These are phyloP conservation scores for Colletotrichum acutatum DNA, from an alignment of 2,329 filamentous ascomycete genomes.

Conservation along the genomic window DNA sequence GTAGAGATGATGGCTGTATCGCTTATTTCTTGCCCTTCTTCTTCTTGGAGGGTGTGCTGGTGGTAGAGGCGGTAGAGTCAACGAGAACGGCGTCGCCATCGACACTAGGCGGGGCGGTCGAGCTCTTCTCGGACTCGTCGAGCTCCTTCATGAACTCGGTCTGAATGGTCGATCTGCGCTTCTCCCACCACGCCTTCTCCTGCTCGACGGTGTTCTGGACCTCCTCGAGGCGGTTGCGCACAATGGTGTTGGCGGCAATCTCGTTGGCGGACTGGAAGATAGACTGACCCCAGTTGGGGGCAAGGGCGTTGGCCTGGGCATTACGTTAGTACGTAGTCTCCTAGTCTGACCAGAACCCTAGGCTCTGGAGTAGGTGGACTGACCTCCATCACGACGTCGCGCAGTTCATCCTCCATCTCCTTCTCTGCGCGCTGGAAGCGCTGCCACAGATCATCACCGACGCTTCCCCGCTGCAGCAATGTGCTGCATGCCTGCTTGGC, in stretches of 20 bases:
- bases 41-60: slow-evolving; percentile 61
- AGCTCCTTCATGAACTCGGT: slow-evolving; percentile 87
- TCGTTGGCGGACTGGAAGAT: slow-evolving; percentile 99
- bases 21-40: slow-evolving; percentile 74
- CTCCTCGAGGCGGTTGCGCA: slow-evolving; percentile 80
- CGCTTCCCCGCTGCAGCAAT: slow-evolving; percentile 87
- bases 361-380: slow-evolving; percentile 37
- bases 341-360: not conserved
- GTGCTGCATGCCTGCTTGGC: slow-evolving; percentile 89
- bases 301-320: slow-evolving; percentile 85
- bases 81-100: slow-evolving; percentile 85
- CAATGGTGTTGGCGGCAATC: slow-evolving; percentile 84
- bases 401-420: slow-evolving; percentile 95
- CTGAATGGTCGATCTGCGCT: slow-evolving; percentile 78
- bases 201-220: slow-evolving; percentile 76
- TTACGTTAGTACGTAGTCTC: not conserved
- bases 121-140: slow-evolving; percentile 67
- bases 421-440: slow-evolving; percentile 92
- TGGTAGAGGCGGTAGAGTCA: slow-evolving; percentile 59
- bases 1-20: not conserved
- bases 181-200: slow-evolving; percentile 95
- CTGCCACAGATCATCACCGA: slow-evolving; percentile 96
- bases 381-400: slow-evolving; percentile 94
- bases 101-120: slow-evolving; percentile 63
- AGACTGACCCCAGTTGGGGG: slow-evolving; percentile 87